Base-by-base conservation (phyloP, 164 flowering plant genomes). In the Saururus chinensis region DNA sequence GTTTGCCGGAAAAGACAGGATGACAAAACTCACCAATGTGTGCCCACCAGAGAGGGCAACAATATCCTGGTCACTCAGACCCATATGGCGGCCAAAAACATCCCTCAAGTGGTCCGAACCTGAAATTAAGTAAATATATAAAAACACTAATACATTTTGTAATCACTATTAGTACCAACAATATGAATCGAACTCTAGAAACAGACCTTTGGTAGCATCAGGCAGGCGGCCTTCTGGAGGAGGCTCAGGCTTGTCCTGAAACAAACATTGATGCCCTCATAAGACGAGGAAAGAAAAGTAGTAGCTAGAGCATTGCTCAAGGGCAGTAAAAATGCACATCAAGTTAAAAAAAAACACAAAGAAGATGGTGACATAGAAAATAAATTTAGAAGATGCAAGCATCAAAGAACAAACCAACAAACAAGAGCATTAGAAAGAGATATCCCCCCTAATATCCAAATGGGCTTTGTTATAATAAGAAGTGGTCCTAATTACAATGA, bases 171-270 rank as follows among this genome's bases (percentile, higher is more conserved):
- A 53, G 8, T 23, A 53, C 2, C 21, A 45, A 14, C 41, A 7
- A n/a, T n/a, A n/a, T n/a, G n/a, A n/a, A n/a, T 6, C 6, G 48
- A 42, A 8, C 0, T 6, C 9, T n/a, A 21, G 10, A 21, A 57
- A 73, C 82, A 60, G 42, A 87, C 98, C 98, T 79, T 81, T 74
- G 64, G 87, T 86, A 26, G 98, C 97, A 80, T 88, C 83, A 68
- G 98, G 98, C 30, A 92, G 74, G 62, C 98, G 98, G n/a, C 98
- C 98, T 66, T 89, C 98, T 1, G 76, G 76, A 8, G 98, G 96
- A 64, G 97, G 85, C 56, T 75, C 73, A 9, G 77, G 67, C 74
- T 88, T 88, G 85, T 92, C 98, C 98, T 92, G 83, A 52, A 14
- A 54, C 35, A 54, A 7, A 13, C 10, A 12, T 4, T 12, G 14